phyloP scores from a whole-genome alignment of 805 yeast species.

The Metschnikowia colocasiae region DNA sequence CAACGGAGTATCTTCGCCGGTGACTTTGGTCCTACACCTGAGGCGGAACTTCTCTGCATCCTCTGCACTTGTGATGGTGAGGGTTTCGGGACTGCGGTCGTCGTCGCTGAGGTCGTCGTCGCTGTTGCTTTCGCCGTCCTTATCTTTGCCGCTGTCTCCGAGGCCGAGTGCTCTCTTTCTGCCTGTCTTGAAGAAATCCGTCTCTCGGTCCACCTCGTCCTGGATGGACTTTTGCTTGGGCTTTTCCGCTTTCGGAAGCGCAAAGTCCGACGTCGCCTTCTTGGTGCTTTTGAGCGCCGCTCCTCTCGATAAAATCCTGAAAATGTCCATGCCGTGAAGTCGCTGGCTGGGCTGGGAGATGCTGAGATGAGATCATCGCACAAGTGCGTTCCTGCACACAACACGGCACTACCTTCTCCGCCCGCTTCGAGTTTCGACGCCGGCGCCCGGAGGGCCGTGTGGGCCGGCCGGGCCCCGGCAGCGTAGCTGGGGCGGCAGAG shows the following conservation, averaged over 20 bases:
- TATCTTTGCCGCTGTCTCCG: neutral
- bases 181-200: slow-evolving; percentile 68
- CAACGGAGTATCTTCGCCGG: slow-evolving; percentile 83
- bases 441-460: neutral
- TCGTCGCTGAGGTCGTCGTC: slow-evolving; percentile 18
- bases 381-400: neutral
- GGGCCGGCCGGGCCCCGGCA: neutral
- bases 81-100: slow-evolving; percentile 28
- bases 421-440: too few species aligned
- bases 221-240: slow-evolving; percentile 35
- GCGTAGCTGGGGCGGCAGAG: too few species aligned
- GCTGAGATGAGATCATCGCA: neutral
- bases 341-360: neutral
- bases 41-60: slow-evolving; percentile 65
- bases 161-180: neutral
- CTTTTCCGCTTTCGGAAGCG: slow-evolving; percentile 24
- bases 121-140: neutral
- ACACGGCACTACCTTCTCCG: too few species aligned
- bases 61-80: slow-evolving; percentile 46
- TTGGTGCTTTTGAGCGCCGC: slow-evolving; percentile 68
- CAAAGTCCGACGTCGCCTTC: slow-evolving; percentile 40
- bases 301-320: slow-evolving; percentile 79
- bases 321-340: slow-evolving; percentile 67
- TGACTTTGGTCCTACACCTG: slow-evolving; percentile 60
- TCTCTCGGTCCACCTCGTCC: slow-evolving; percentile 60